Evolutionary conservation across 495 filamentous ascomycete genomes (phyloP), one percentile per base, ranked within the genome.

Genomic region (Podospora fimiseda): DNA sequence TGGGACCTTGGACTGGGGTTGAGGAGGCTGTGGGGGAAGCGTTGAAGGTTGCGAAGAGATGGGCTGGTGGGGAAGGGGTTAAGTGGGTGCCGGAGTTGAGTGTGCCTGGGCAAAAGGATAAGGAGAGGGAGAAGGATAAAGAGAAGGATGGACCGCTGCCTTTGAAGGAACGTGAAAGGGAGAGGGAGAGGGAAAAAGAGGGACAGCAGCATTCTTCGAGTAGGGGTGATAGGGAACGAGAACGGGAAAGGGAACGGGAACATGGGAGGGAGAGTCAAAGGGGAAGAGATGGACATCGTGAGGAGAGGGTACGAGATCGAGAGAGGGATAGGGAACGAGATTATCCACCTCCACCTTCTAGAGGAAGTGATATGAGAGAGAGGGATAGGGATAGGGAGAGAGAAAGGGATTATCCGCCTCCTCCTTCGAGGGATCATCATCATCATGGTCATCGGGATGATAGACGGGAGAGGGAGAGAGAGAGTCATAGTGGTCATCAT

Each of bases 1-100:
- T 72, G 1, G 70, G 70, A 3, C 69, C 69, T 5, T 74, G 70
- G 71, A 64, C 58, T 6, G 58, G 43, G 23, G 62, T 68, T 4
- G 59, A 67, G 19, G 67, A 71, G 4, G 63, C 56, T 2, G 53
- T 64, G 9, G 46, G 21, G 8, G 59, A 60, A 19, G 55, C 50
- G 27, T 52, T 68, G 48, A 53, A 36, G 36, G 42, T 68, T 8
- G 51, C 73, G 56, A 53, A 56, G 7, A 45, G 55, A 37, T 74
- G 65, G 62, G 53, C 60, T 6, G 60, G 62, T n/a, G 51, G 53
- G 24, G 65, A 74, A 20, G 49, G 56, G 2, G 58, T 71, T 0
- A 51, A 50, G 13, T 74, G 70, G 70, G 14, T 18, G 9, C 54
- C 61, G 1, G 48, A 51, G 44, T 48, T 66, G 3, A 41, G 9